Conservation (phyloP, 441 rosid genomes). For the Hura crepitans region DNA sequence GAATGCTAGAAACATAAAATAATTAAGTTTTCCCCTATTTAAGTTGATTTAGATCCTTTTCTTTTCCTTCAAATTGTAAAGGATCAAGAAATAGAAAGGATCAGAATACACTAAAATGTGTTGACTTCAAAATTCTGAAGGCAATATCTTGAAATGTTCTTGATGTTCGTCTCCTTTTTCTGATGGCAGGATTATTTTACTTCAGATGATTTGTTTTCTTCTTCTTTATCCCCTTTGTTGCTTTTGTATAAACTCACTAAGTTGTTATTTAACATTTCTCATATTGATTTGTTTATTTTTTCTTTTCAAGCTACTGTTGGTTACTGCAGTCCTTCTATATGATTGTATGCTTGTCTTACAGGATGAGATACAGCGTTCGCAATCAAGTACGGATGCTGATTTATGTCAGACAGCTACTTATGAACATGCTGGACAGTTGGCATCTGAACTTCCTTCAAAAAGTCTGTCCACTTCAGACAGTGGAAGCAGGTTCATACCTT, state of each 20-base stretch:
- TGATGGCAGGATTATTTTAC: too few relatives aligned
- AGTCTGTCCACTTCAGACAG: slow-evolving; percentile 35
- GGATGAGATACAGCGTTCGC: slow-evolving; percentile 54
- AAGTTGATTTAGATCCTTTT: too few relatives aligned
- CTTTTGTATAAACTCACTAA: not conserved
- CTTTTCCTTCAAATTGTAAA: too few relatives aligned
- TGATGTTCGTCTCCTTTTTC: too few relatives aligned
- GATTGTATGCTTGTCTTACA: slow-evolving; percentile 31
- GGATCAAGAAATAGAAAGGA: too few relatives aligned
- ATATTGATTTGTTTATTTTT: not conserved
- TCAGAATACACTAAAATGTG: too few relatives aligned
- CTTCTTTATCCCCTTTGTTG: not conserved
- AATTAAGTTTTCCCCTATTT: too few relatives aligned
- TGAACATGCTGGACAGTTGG: slow-evolving; percentile 41
- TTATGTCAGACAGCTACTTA: slow-evolving; percentile 29
- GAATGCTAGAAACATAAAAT: too few relatives aligned
- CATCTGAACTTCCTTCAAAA: slow-evolving; percentile 41
- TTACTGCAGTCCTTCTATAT: not conserved
- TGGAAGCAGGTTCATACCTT: slow-evolving; percentile 50
- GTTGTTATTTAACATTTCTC: not conserved
- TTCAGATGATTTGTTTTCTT: not conserved
- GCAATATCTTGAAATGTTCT: too few relatives aligned
- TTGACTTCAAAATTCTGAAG: too few relatives aligned
- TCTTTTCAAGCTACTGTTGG: not conserved
- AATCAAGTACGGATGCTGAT: slow-evolving; percentile 36